phyloP scores from a whole-genome alignment of 192 early-diverging fungal species.

The Mortierella hygrophila region DNA sequence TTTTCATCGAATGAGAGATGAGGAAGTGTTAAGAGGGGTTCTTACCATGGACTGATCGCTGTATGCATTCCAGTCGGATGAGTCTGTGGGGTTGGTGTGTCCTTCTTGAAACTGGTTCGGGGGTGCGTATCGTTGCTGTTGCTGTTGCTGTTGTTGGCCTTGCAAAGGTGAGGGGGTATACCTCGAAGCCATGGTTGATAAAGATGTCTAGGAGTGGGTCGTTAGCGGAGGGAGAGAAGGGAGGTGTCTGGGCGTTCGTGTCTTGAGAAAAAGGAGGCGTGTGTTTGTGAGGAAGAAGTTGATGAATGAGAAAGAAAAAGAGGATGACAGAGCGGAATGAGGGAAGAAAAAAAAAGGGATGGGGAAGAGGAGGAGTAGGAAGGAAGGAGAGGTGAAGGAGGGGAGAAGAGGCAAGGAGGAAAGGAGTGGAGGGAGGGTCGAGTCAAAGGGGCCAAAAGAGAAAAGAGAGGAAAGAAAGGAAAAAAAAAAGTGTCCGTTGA shows the following conservation, averaged over 20 bases:
- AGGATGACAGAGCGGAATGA: not conserved
- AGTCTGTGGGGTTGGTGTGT: constrained; percentile 4
- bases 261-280: not conserved
- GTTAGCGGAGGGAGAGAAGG: not conserved
- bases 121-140: constrained; percentile 14
- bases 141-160: constrained; percentile 24
- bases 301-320: not conserved
- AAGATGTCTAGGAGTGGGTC: not conserved
- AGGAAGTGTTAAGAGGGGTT: not conserved
- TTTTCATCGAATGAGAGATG: not conserved
- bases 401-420: not conserved
- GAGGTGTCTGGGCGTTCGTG: not conserved
- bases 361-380: not conserved
- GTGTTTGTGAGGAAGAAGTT: not conserved
- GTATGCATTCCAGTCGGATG: constrained; percentile 32
- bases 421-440: constrained; percentile 1
- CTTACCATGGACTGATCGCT: constrained; percentile 38
- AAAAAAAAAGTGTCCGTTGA: not conserved
- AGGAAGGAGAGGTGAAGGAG: not conserved
- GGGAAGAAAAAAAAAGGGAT: not conserved
- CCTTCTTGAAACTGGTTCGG: constrained; percentile 25
- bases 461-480: not conserved
- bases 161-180: not conserved
- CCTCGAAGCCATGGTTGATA: constrained; percentile 11
- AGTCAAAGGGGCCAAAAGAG: not conserved